Evolutionary conservation across 202 grass and related monocot genomes (phyloP), one percentile per base, ranked within the genome.

Genomic region (Bolboschoenoplectus hybrid): DNA sequence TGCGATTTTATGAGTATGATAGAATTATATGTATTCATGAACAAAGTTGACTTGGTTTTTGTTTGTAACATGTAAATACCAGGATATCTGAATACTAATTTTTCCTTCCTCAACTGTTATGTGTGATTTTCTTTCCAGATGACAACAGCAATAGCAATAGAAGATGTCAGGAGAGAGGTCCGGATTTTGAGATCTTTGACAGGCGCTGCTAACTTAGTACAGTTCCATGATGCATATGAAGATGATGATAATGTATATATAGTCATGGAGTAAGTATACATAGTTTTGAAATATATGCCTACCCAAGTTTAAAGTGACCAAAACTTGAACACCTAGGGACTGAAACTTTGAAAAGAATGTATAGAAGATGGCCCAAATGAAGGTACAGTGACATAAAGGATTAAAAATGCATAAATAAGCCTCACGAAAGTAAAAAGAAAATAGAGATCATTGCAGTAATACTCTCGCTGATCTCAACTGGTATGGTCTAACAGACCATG

Each of bases 181-280:
- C 90, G 85, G 70, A 97, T 97, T 85, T 87, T 95, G 88, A 90
- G 91, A 77, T 91, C 95, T 89, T 91, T 97, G 83, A 81, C 87
- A 34, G 92, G 95, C 12, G 91, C 92, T 80, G 86, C 75, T 85
- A 94, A 97, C 87, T 82, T 97, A 78, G 92, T 95, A 63, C 92
- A 92, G 35, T 97, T 97, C 85, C 91, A 92, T 76, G 95, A 97
- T 84, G 88, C 95, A 72, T 95, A 87, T 84, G 95, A 97, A 86
- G 95, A 97, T 85, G 95, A 97, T 79, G 95, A 95, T 64, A 97
- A 97, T 92, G 92, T 93, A 45, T 97, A 97, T 87, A 86, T 95
- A 78, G 91, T 95, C 78, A 97, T 97, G 95, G 95, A 97, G 95
- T 97, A 97, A 94, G 95, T 91, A 67, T 46, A 85, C 87, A 85